These are phyloP conservation scores for Pezicula rhizophila DNA, from an alignment of 2,329 filamentous ascomycete species.

Conservation along the genomic window DNA sequence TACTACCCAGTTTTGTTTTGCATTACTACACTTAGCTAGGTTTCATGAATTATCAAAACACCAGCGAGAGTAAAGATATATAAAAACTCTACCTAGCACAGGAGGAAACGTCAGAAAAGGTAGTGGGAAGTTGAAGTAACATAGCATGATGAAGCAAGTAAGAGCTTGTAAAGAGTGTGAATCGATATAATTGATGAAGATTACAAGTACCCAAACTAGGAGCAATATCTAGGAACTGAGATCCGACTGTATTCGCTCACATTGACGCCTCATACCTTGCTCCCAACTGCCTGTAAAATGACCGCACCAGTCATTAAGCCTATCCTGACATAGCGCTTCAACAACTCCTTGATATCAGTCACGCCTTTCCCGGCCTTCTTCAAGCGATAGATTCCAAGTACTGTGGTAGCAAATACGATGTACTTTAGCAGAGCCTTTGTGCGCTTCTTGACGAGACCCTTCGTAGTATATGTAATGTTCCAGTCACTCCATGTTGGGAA, in stretches of 20 bases:
- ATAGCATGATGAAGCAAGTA: too few relatives aligned
- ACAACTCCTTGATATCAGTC: background rate
- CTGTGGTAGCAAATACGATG: slow-evolving; percentile 13
- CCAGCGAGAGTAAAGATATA: too few relatives aligned
- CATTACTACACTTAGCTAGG: too few relatives aligned
- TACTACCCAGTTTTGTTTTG: too few relatives aligned
- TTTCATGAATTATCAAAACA: too few relatives aligned
- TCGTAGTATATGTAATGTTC: slow-evolving; percentile 43
- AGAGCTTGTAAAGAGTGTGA: too few relatives aligned
- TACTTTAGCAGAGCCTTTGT: slow-evolving; percentile 15
- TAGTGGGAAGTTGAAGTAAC: too few relatives aligned
- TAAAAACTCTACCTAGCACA: too few relatives aligned
- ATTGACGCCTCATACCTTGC: slow-evolving; percentile 4
- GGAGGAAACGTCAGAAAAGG: too few relatives aligned
- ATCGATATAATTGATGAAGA: too few relatives aligned
- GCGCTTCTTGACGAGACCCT: slow-evolving; percentile 33
- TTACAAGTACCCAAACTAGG: too few relatives aligned
- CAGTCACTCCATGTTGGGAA: slow-evolving; percentile 50
- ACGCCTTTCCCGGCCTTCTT: background rate
- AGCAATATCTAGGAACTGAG: background rate
- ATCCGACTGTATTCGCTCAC: background rate
- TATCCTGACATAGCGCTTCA: slow-evolving; percentile 2
- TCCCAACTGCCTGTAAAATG: slow-evolving; percentile 6
- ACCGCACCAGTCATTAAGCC: slow-evolving; percentile 4
- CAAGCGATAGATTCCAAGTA: slow-evolving; percentile 7